Conservation (phyloP, 1,284 basidiomycete genomes). For the Sphagnurus paluster region DNA sequence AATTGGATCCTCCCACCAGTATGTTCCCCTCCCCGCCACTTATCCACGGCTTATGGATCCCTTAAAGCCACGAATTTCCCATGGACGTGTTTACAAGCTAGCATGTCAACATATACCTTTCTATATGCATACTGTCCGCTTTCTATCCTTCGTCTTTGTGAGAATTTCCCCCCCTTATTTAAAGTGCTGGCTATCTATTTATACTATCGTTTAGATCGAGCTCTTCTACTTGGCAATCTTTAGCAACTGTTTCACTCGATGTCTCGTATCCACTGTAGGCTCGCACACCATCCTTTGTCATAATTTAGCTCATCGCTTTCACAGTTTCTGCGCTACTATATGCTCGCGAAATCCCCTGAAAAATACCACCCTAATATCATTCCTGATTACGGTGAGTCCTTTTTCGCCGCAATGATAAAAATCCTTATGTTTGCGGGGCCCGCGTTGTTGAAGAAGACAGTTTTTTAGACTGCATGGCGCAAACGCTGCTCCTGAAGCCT, state of each 20-base stretch:
- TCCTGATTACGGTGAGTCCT: slow-evolving; percentile 42
- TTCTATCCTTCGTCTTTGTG: slow-evolving; percentile 31
- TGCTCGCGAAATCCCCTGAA: slow-evolving; percentile 35
- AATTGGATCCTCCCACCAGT: slow-evolving; percentile 46
- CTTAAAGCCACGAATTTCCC: slow-evolving; percentile 29
- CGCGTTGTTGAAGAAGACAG: no score
- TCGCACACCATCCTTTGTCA: not conserved
- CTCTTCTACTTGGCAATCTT: slow-evolving; percentile 29
- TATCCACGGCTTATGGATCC: not conserved
- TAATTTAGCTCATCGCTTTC: not conserved
- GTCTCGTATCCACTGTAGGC: slow-evolving; percentile 19
- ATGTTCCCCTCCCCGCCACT: slow-evolving; percentile 10
- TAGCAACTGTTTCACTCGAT: slow-evolving; percentile 15
- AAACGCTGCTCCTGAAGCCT: no score
- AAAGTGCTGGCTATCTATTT: not conserved
- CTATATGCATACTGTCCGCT: slow-evolving; percentile 35
- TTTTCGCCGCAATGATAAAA: no score
- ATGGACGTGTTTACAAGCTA: slow-evolving; percentile 33
- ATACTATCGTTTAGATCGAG: slow-evolving; percentile 25
- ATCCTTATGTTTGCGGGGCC: no score
- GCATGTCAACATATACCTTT: slow-evolving; percentile 41
- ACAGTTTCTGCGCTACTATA: slow-evolving; percentile 28
- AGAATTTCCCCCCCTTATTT: not conserved
- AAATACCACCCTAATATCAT: slow-evolving; percentile 41
- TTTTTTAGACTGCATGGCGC: no score